Evolutionary conservation across 176 grass and related monocot species (phyloP).

Genomic region (Bonia amplexicaulis): DNA sequence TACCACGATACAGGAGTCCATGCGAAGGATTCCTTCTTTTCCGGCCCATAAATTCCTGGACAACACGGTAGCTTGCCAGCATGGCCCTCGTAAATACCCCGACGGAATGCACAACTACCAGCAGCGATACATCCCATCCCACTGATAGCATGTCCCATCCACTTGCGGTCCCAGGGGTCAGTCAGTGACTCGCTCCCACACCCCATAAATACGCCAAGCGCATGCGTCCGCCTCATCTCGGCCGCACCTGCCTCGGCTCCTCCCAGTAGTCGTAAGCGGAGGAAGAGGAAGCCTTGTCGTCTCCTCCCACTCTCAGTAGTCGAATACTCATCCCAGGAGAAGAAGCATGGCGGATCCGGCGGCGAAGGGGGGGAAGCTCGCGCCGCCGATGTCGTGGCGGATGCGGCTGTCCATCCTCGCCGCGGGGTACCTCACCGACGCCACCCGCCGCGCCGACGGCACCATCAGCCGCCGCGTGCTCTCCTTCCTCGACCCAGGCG

Average conservation of each 20-base stretch:
- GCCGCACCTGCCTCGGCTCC: not conserved
- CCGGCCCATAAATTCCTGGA: not conserved
- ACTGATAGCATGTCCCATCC: not conserved
- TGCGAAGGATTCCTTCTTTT: too few relatives aligned
- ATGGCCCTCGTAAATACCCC: not conserved
- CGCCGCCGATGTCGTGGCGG: constrained; percentile 59
- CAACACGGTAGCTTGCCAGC: not conserved
- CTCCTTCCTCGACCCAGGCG: constrained; percentile 26
- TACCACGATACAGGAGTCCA: too few relatives aligned
- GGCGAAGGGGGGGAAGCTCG: not conserved
- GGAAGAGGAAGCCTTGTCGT: not conserved
- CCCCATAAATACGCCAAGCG: not conserved
- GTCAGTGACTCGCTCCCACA: not conserved
- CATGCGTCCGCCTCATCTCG: not conserved
- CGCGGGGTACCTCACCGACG: constrained; percentile 40
- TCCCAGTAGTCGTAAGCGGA: not conserved
- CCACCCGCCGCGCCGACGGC: constrained; percentile 48
- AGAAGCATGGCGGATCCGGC: not conserved
- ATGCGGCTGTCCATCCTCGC: constrained; percentile 34
- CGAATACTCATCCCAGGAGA: not conserved
- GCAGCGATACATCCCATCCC: rapidly evolving
- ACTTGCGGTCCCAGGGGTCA: not conserved
- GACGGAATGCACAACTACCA: not conserved
- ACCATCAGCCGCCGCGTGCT: constrained; percentile 64
- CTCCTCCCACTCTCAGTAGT: not conserved